phyloP scores from a whole-genome alignment of 352 stramenopile genomes.

The Phytophthora foliorum region DNA sequence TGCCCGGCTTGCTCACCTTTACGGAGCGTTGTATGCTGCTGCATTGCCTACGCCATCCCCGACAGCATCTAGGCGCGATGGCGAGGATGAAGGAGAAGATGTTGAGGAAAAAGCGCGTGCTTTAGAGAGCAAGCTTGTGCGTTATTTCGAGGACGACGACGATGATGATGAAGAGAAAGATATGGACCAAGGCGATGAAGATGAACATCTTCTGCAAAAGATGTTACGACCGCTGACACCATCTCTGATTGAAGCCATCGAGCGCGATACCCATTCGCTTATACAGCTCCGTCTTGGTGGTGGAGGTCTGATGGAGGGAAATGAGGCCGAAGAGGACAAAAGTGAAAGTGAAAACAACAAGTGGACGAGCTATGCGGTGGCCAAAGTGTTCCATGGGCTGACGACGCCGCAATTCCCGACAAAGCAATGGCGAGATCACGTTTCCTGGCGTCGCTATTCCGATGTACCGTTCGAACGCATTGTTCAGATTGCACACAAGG shows the following conservation, averaged over 20 bases:
- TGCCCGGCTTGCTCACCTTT: slow-evolving; percentile 62
- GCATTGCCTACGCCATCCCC: slow-evolving; percentile 37
- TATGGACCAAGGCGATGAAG: slow-evolving; percentile 27
- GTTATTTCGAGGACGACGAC: slow-evolving; percentile 75
- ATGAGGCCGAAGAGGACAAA: slow-evolving; percentile 30
- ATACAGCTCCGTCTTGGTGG: slow-evolving; percentile 36
- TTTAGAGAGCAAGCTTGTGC: slow-evolving; percentile 60
- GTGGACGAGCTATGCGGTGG: slow-evolving; percentile 79
- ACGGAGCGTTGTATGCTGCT: slow-evolving; percentile 55
- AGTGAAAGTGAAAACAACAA: slow-evolving; percentile 22
- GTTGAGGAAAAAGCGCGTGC: slow-evolving; percentile 41
- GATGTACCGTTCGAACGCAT: slow-evolving; percentile 80
- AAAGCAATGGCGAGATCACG: slow-evolving; percentile 69
- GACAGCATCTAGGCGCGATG: slow-evolving; percentile 3
- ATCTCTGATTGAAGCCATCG: slow-evolving; percentile 60
- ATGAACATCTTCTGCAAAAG: slow-evolving; percentile 49
- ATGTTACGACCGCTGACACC: slow-evolving; percentile 61
- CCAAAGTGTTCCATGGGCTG: slow-evolving; percentile 83
- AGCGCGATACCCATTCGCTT: slow-evolving; percentile 59
- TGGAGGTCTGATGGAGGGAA: slow-evolving; percentile 14
- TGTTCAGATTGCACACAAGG: slow-evolving; percentile 68
- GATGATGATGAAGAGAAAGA: neutral
- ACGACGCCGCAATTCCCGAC: slow-evolving; percentile 69
- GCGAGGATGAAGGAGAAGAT: slow-evolving; percentile 20
- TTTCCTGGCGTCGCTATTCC: slow-evolving; percentile 73